Conservation (phyloP, 345 rosid genomes). For the Pseudoturritis turrita region DNA sequence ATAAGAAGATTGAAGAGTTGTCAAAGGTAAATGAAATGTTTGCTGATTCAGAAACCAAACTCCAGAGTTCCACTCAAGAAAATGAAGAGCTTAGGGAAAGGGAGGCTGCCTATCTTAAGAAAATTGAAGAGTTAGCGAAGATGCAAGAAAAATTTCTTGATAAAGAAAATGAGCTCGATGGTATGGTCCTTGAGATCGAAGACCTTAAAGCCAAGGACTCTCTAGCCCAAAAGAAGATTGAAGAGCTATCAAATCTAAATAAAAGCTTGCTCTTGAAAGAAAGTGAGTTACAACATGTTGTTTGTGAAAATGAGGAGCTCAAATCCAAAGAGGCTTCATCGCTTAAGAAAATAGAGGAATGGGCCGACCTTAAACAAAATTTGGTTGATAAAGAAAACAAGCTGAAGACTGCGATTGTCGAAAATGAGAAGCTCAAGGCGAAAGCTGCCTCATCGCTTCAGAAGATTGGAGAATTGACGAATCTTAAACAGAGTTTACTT, state of each 20-base stretch:
- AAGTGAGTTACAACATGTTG: constrained; percentile 5
- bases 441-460: constrained; percentile 34
- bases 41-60: constrained; percentile 49
- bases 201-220: background rate
- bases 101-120: constrained; percentile 23
- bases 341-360: constrained; percentile 56
- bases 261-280: constrained; percentile 21
- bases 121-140: constrained; percentile 14
- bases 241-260: constrained; percentile 20
- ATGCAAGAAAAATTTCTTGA: constrained; percentile 39
- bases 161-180: constrained; percentile 30
- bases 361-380: constrained; percentile 36
- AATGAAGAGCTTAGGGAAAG: constrained; percentile 33
- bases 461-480: constrained; percentile 64
- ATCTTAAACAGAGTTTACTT: constrained; percentile 26
- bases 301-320: constrained; percentile 17
- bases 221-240: constrained; percentile 10
- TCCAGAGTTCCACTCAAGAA: constrained; percentile 65
- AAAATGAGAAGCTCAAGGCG: constrained; percentile 26
- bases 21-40: constrained; percentile 16
- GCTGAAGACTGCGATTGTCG: constrained; percentile 21
- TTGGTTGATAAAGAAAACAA: constrained; percentile 29
- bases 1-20: constrained; percentile 20
- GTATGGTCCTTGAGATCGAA: background rate
- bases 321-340: constrained; percentile 36